Conservation (phyloP, 2,329 filamentous ascomycete species). For the Fusarium guadeloupense region DNA sequence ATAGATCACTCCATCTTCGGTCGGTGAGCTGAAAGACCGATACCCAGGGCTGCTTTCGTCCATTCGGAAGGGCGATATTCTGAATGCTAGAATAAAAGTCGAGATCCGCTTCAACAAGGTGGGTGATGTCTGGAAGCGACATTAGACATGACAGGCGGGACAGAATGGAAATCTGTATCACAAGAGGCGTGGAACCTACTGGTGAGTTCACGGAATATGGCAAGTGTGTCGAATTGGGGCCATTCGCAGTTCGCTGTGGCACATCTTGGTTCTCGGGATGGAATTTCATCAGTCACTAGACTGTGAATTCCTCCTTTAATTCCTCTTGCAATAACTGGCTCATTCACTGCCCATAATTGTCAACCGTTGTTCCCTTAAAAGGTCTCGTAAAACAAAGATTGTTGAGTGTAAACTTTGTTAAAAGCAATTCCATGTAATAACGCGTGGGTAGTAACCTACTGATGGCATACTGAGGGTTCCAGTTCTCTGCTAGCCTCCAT, state of each 20-base stretch:
- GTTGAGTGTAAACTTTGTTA: background rate
- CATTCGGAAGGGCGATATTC: too few species aligned
- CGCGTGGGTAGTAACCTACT: background rate
- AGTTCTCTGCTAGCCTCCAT: background rate
- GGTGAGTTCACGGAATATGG: background rate
- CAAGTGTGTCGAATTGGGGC: slow-evolving; percentile 1
- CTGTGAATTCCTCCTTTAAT: background rate
- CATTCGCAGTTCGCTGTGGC: background rate
- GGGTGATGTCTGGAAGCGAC: background rate
- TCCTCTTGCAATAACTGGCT: background rate
- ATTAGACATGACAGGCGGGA: background rate
- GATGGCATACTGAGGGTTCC: background rate
- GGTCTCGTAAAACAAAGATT: background rate
- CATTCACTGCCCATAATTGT: slow-evolving; percentile 1
- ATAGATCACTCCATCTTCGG: too few species aligned
- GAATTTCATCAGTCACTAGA: background rate
- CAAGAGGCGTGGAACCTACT: background rate
- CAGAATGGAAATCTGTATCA: too few species aligned
- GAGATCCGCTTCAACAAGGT: background rate
- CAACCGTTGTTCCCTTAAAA: background rate
- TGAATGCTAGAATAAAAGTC: too few species aligned
- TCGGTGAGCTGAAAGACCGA: too few species aligned
- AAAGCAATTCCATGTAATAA: too few species aligned
- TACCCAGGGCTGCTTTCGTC: too few species aligned
- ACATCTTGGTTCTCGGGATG: background rate